Percentiles rank a stretch among this genome's conserved stretches.
phyloP scores from a whole-genome alignment of 1,139 yeast species.

The Eremothecium gossypii region DNA sequence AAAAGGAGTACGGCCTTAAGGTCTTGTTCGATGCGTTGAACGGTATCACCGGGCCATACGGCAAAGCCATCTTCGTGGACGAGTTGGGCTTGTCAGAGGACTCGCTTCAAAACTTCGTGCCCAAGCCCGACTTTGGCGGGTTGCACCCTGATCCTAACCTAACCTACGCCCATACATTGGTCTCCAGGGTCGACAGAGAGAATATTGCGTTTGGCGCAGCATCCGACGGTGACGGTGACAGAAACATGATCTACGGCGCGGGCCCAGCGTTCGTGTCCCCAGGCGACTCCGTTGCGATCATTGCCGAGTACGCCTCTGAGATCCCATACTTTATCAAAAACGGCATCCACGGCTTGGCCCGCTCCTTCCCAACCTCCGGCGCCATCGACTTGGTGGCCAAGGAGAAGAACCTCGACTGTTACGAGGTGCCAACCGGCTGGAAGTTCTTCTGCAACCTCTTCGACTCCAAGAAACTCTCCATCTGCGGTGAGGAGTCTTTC shows the following conservation, averaged over 20 bases:
- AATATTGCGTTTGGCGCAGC: slow-evolving; percentile 94
- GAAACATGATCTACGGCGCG: slow-evolving; percentile 97
- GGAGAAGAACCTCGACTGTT: slow-evolving; percentile 60
- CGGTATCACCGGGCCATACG: slow-evolving; percentile 98
- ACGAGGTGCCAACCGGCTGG: slow-evolving; percentile 99
- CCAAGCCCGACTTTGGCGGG: slow-evolving; percentile 91
- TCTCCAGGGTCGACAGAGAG: slow-evolving; percentile 70
- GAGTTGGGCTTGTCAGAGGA: slow-evolving; percentile 62
- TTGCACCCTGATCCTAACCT: slow-evolving; percentile 96
- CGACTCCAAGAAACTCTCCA: slow-evolving; percentile 85
- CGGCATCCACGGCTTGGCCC: slow-evolving; percentile 90
- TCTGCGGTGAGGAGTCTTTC: slow-evolving; percentile 96
- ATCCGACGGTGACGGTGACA: slow-evolving; percentile 97
- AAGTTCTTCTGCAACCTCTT: slow-evolving; percentile 93
- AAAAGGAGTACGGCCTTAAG: slow-evolving; percentile 46
- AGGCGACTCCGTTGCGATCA: slow-evolving; percentile 96
- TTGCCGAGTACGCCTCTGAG: slow-evolving; percentile 78
- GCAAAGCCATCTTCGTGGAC: slow-evolving; percentile 69
- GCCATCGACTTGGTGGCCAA: slow-evolving; percentile 91
- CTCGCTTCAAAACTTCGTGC: slow-evolving; percentile 68
- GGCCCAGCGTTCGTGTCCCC: slow-evolving; percentile 91
- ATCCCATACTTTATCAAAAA: slow-evolving; percentile 85
- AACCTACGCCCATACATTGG: slow-evolving; percentile 86
- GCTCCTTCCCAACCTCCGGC: slow-evolving; percentile 96
- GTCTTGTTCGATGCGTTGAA: slow-evolving; percentile 83